phyloP scores from a whole-genome alignment of 2,329 filamentous ascomycete species.

The Talaromyces atroroseus region DNA sequence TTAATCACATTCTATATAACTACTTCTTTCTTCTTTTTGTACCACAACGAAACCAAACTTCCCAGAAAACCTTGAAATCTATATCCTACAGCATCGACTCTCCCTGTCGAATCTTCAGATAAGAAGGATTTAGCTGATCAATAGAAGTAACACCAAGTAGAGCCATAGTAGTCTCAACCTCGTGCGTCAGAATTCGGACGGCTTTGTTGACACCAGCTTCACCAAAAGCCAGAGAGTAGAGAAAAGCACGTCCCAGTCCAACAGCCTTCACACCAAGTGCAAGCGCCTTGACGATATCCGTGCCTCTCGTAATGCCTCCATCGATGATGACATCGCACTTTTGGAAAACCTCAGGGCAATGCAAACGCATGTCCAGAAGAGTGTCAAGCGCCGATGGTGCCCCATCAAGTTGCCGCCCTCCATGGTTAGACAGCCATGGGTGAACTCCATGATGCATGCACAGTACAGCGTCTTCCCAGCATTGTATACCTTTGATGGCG shows the following conservation, averaged over 20 bases:
- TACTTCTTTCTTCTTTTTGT: too few relatives aligned
- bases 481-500: constrained; percentile 53
- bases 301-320: constrained; percentile 77
- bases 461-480: constrained; percentile 40
- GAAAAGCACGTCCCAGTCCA: constrained; percentile 66
- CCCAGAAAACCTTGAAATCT: too few relatives aligned
- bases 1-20: too few relatives aligned
- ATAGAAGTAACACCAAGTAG: constrained; percentile 69
- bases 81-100: too few relatives aligned
- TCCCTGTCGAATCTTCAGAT: constrained; percentile 27
- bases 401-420: constrained; percentile 64
- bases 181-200: constrained; percentile 54
- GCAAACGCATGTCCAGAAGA: constrained; percentile 69
- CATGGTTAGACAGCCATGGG: constrained; percentile 44
- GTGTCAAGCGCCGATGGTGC: constrained; percentile 69
- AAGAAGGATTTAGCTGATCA: constrained; percentile 64
- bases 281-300: constrained; percentile 82
- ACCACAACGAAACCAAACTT: too few relatives aligned
- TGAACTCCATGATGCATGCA: constrained; percentile 40
- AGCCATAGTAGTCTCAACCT: constrained; percentile 62
- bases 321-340: constrained; percentile 79
- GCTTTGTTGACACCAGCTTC: constrained; percentile 53
- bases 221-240: constrained; percentile 67
- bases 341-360: constrained; percentile 63
- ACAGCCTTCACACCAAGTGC: constrained; percentile 79